These are phyloP conservation scores for Megacollybia marginata DNA, from an alignment of 768 basidiomycete species.

Conservation along the genomic window DNA sequence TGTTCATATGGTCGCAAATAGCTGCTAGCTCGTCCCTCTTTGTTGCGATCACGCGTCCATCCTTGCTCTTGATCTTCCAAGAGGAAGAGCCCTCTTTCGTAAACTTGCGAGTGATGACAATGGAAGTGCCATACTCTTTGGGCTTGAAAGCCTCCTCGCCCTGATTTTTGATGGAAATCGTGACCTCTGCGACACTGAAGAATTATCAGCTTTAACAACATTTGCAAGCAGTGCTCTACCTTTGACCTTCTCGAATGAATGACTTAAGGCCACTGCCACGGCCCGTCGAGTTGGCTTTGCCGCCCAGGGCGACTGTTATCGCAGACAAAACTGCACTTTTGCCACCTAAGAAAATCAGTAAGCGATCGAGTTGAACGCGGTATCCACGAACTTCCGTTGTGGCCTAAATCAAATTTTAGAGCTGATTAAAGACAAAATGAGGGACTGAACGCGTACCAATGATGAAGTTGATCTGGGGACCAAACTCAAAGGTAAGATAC, in stretches of 20 bases:
- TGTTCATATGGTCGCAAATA: constrained; percentile 93
- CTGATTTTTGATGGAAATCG: constrained; percentile 78
- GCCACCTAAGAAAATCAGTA: constrained; percentile 50
- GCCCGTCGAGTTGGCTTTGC: constrained; percentile 88
- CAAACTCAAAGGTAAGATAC: constrained; percentile 75
- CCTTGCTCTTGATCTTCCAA: constrained; percentile 78
- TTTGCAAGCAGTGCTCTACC: constrained; percentile 35
- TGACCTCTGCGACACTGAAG: constrained; percentile 62
- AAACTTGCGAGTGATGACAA: constrained; percentile 78
- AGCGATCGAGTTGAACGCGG: neutral
- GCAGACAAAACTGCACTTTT: constrained; percentile 94
- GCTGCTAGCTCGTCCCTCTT: constrained; percentile 81
- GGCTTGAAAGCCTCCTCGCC: constrained; percentile 86
- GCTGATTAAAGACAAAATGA: neutral
- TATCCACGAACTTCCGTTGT: constrained; percentile 77
- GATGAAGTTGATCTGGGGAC: constrained; percentile 95
- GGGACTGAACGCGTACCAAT: constrained; percentile 53
- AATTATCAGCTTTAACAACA: neutral
- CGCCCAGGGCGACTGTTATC: constrained; percentile 88
- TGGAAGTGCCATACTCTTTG: constrained; percentile 79
- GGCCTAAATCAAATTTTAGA: constrained; percentile 38
- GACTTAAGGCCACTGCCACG: constrained; percentile 79
- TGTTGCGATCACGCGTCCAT: constrained; percentile 57
- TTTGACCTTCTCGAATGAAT: constrained; percentile 78
- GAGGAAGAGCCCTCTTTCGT: constrained; percentile 64